These are phyloP conservation scores for Prunus mongolica DNA, from an alignment of 306 rosid genomes.

Conservation along the genomic window DNA sequence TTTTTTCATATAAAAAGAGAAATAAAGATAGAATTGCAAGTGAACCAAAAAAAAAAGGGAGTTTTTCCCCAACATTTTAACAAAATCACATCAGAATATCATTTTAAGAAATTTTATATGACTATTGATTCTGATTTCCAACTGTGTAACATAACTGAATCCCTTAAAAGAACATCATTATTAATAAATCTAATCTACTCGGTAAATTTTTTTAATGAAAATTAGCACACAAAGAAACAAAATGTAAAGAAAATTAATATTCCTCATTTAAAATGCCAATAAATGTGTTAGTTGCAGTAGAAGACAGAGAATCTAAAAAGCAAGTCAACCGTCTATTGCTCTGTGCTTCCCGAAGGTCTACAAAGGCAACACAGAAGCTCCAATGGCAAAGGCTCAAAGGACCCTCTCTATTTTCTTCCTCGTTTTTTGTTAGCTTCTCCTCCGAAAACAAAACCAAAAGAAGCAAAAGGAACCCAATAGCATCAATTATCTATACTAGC, in stretches of 20 bases:
- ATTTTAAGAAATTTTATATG: too few relatives aligned
- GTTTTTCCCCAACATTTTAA: too few relatives aligned
- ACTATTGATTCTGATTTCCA: too few relatives aligned
- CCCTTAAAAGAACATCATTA: not conserved
- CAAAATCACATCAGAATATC: too few relatives aligned
- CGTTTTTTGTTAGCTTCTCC: constrained; percentile 16
- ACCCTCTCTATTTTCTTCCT: constrained; percentile 5
- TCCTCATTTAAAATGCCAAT: not conserved
- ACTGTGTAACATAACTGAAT: not conserved
- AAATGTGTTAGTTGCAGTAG: not conserved
- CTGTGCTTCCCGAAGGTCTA: constrained; percentile 29
- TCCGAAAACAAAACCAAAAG: constrained; percentile 28
- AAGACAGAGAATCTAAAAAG: not conserved
- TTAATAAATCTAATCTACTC: not conserved
- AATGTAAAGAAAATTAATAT: not conserved
- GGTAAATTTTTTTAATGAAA: not conserved
- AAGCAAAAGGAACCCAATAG: not conserved
- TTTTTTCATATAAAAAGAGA: too few relatives aligned
- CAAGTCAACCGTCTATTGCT: constrained; percentile 6
- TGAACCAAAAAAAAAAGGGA: too few relatives aligned
- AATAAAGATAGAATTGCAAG: too few relatives aligned
- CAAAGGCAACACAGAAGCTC: constrained; percentile 32
- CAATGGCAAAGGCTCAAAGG: not conserved
- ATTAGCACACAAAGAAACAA: not conserved
- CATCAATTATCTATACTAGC: constrained; percentile 14